Evolutionary conservation across 352 stramenopile species (phyloP).

Genomic region (Phytophthora aleatoria): DNA sequence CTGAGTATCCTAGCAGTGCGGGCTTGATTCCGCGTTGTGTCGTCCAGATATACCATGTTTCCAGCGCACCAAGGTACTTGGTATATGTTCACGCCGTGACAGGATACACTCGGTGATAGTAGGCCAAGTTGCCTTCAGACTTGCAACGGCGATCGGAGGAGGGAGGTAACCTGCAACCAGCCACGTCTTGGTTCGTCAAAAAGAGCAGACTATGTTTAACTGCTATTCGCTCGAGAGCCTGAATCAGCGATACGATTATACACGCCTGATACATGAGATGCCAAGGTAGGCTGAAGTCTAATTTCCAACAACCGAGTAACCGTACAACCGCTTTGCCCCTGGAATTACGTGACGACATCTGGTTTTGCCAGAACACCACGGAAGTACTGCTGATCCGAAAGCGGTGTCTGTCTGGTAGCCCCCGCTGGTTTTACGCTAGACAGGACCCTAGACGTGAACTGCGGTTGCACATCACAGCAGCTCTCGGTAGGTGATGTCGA

Average conservation of each 20-base stretch:
- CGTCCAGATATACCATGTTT: not conserved
- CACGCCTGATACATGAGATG: conserved; percentile 2
- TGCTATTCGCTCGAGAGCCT: conserved; percentile 5
- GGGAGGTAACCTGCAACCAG: conserved; percentile 8
- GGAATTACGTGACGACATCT: conserved; percentile 1
- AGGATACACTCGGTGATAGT: conserved; percentile 18
- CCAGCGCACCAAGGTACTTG: conserved; percentile 1
- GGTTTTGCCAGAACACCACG: too few species aligned
- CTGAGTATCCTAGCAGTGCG: not conserved
- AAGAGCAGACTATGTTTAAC: not conserved
- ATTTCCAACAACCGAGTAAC: conserved; percentile 4
- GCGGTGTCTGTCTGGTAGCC: too few species aligned
- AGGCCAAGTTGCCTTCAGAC: conserved; percentile 10
- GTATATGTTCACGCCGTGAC: conserved; percentile 7
- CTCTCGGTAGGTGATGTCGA: conserved; percentile 34
- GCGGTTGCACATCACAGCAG: conserved; percentile 21
- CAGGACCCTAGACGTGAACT: conserved; percentile 11
- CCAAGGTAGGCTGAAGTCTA: conserved; percentile 12
- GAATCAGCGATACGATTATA: conserved; percentile 8
- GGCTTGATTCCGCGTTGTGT: conserved; percentile 1
- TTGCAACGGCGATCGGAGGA: not conserved
- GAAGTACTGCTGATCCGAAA: too few species aligned
- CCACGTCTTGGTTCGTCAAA: conserved; percentile 10
- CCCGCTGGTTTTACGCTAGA: too few species aligned
- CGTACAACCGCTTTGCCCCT: conserved; percentile 7